These are phyloP conservation scores for Cladosporium oxysporum DNA, from an alignment of 2,329 filamentous ascomycete genomes.

Conservation along the genomic window DNA sequence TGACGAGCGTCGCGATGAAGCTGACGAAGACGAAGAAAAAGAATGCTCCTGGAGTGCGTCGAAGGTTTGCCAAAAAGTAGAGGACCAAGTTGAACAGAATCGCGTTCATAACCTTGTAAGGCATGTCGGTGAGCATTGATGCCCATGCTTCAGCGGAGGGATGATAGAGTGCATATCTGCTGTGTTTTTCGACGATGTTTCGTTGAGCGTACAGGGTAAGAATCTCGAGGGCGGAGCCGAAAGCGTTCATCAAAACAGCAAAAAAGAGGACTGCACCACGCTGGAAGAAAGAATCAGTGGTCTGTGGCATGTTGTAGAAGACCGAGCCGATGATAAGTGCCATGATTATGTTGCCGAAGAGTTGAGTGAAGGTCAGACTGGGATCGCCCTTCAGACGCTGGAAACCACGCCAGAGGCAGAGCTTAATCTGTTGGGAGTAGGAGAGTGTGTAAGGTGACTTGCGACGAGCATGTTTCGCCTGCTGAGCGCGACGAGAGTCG, in stretches of 20 bases:
- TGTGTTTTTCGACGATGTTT: slow-evolving; percentile 88
- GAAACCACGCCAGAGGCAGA: slow-evolving; percentile 82
- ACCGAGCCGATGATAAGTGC: slow-evolving; percentile 76
- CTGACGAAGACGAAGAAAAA: slow-evolving; percentile 83
- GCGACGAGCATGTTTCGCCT: slow-evolving; percentile 54
- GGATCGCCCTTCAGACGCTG: slow-evolving; percentile 75
- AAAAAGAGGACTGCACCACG: slow-evolving; percentile 84
- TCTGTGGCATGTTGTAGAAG: slow-evolving; percentile 71
- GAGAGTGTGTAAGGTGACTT: slow-evolving; percentile 84
- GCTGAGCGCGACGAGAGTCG: slow-evolving; percentile 48
- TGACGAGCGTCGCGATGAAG: slow-evolving; percentile 70
- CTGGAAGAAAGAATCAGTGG: slow-evolving; percentile 73
- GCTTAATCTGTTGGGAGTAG: slow-evolving; percentile 69
- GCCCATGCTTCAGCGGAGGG: slow-evolving; percentile 85
- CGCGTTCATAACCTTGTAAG: slow-evolving; percentile 75
- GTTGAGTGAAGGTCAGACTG: slow-evolving; percentile 67
- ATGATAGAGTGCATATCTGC: slow-evolving; percentile 83
- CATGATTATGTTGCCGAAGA: slow-evolving; percentile 73
- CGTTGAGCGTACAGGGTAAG: slow-evolving; percentile 84
- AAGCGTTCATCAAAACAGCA: slow-evolving; percentile 82
- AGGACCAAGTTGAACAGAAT: slow-evolving; percentile 76
- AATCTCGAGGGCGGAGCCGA: slow-evolving; percentile 79
- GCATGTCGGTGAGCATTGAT: slow-evolving; percentile 83
- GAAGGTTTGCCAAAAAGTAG: slow-evolving; percentile 85
- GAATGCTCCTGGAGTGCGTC: slow-evolving; percentile 72